Conservation (phyloP, 352 stramenopile species). For the Pythium folliculosum region DNA sequence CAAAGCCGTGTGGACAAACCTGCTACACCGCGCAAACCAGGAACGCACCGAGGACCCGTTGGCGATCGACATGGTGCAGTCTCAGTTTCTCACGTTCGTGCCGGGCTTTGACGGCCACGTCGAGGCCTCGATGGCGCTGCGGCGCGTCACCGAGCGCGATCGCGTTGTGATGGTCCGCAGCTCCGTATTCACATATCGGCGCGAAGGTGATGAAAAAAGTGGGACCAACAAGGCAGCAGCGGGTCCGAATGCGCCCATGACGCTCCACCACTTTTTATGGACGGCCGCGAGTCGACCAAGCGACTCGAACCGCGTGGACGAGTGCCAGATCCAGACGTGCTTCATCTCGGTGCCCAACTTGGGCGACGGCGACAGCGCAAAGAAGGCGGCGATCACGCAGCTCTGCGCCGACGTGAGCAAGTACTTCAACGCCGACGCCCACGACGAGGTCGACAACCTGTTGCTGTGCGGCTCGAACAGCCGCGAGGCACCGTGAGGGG, state of each 20-base stretch:
- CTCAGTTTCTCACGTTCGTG: constrained; percentile 1
- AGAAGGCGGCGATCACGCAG: background rate
- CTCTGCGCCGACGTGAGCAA: background rate
- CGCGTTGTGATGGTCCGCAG: constrained; percentile 11
- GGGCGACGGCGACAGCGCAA: background rate
- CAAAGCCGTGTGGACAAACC: background rate
- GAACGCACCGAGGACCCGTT: background rate
- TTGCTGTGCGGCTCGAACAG: background rate
- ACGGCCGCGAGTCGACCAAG: background rate
- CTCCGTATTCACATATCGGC: constrained; percentile 4
- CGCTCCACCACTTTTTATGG: constrained; percentile 8
- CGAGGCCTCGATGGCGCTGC: background rate
- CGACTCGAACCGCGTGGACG: background rate
- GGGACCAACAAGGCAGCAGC: too few species aligned
- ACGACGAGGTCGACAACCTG: constrained; percentile 7
- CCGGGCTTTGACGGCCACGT: constrained; percentile 8
- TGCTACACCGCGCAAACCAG: background rate
- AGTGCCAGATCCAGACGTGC: constrained; percentile 5
- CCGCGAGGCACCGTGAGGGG: too few species aligned
- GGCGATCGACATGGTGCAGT: background rate
- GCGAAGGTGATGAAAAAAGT: background rate
- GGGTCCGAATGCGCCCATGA: background rate
- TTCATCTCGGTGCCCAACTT: background rate
- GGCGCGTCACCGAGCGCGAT: background rate
- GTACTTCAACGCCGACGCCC: constrained; percentile 1